Conservation (phyloP, 208 protist genomes). For the Plasmodiophora brassicae region DNA sequence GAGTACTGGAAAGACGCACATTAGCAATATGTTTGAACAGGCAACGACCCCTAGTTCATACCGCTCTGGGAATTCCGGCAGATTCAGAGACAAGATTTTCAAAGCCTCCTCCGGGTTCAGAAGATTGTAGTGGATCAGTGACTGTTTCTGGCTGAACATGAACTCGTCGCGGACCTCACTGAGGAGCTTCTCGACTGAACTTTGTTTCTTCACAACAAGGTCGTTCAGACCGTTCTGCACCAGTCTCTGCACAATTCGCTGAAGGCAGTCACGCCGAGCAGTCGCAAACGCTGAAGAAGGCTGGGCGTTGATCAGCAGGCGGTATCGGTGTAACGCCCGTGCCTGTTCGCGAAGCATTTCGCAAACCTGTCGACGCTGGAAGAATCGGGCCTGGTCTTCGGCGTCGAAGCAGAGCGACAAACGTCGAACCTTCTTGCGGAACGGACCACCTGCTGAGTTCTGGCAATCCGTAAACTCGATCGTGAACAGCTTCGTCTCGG, state of each 20-base stretch:
- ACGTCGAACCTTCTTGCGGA: not conserved
- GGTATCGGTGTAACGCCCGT: not conserved
- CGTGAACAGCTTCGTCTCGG: not conserved
- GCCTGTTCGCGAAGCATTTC: not conserved
- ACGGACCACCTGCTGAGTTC: not conserved
- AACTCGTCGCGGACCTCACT: not conserved
- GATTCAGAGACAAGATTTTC: not conserved
- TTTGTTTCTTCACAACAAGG: not conserved
- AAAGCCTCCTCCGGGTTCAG: not conserved
- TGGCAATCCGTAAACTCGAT: not conserved
- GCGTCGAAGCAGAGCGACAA: constrained; percentile 15
- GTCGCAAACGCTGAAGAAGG: not conserved
- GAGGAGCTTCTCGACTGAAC: not conserved
- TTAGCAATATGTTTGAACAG: not conserved
- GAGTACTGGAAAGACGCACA: not conserved
- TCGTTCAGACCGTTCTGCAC: not conserved
- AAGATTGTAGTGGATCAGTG: constrained; percentile 18
- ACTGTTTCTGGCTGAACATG: not conserved
- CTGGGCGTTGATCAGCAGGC: not conserved
- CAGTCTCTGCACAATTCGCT: not conserved
- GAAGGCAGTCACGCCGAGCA: constrained; percentile 2
- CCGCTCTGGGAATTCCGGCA: not conserved
- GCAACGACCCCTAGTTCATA: not conserved
- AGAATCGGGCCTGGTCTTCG: not conserved
- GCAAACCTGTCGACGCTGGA: not conserved